These are phyloP conservation scores for Millerozyma miso DNA, from an alignment of 805 yeast species.

Conservation along the genomic window DNA sequence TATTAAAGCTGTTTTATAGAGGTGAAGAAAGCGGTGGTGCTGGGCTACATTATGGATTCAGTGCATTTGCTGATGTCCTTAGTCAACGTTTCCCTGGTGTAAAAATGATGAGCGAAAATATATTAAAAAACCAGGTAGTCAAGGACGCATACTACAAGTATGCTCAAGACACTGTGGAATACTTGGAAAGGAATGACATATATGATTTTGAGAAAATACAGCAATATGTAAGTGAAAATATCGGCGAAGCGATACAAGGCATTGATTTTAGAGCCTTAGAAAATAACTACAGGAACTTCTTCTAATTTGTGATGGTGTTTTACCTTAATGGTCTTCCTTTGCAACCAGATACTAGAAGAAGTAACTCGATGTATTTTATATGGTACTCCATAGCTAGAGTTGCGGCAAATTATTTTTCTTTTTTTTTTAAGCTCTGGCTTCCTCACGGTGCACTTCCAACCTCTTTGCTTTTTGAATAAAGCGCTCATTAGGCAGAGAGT, in stretches of 20 bases:
- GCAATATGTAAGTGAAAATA: constrained; percentile 4
- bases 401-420: too few relatives aligned
- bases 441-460: constrained; percentile 34
- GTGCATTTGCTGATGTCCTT: too few relatives aligned
- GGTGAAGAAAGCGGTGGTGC: constrained; percentile 2
- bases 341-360: too few relatives aligned
- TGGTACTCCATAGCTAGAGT: neutral
- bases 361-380: neutral
- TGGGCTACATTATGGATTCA: constrained; percentile 4
- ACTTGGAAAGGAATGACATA: constrained; percentile 3
- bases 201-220: constrained; percentile 6
- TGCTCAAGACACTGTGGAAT: constrained; percentile 11
- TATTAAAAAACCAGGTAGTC: constrained; percentile 11
- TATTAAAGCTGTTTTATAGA: constrained; percentile 4
- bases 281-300: neutral
- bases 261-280: neutral
- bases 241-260: constrained; percentile 2
- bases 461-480: constrained; percentile 35
- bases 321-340: neutral
- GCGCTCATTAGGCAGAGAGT: constrained; percentile 27
- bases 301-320: neutral
- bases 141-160: constrained; percentile 13
- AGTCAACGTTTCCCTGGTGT: constrained; percentile 2
- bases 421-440: constrained; percentile 6
- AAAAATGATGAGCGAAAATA: neutral